Evolutionary conservation across 1,284 basidiomycete genomes (phyloP).

Genomic region (Hymenochaete sp.): DNA sequence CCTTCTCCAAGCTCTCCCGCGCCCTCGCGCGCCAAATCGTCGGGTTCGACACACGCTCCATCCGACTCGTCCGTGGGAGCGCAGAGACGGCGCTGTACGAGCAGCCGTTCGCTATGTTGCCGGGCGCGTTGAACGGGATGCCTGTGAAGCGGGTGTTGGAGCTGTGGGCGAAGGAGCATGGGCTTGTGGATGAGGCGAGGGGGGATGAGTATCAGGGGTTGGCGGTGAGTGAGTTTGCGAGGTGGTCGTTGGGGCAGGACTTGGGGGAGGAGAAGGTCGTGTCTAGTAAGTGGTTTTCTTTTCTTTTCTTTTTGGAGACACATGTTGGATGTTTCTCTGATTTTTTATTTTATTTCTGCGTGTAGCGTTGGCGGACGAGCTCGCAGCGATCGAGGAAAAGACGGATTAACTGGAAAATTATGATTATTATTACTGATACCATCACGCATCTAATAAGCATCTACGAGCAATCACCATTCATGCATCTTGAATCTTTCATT

Average conservation of each 20-base stretch:
- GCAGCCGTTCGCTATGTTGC: conserved; percentile 77
- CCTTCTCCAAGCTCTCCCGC: conserved; percentile 63
- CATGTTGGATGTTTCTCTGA: too few species aligned
- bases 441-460: conserved; percentile 4
- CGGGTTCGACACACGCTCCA: conserved; percentile 70
- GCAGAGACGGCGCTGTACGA: conserved; percentile 64
- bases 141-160: conserved; percentile 57
- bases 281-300: conserved; percentile 5
- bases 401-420: background rate
- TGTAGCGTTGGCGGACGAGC: conserved; percentile 10
- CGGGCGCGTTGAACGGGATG: conserved; percentile 41
- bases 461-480: too few species aligned
- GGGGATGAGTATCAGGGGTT: conserved; percentile 34
- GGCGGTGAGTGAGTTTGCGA: conserved; percentile 53
- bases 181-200: conserved; percentile 32
- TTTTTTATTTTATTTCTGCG: background rate
- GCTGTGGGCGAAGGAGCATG: conserved; percentile 58
- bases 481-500: background rate
- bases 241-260: conserved; percentile 52
- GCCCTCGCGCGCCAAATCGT: conserved; percentile 79
- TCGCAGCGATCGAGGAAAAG: conserved; percentile 1
- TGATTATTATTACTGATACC: background rate
- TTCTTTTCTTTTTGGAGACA: background rate
- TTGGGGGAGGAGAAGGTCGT: conserved; percentile 1
- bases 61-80: conserved; percentile 36